Percentiles rank a stretch among this genome's conserved stretches.
These are phyloP conservation scores for Moricandia moricandioides DNA, from an alignment of 345 rosid species.

Conservation along the genomic window DNA sequence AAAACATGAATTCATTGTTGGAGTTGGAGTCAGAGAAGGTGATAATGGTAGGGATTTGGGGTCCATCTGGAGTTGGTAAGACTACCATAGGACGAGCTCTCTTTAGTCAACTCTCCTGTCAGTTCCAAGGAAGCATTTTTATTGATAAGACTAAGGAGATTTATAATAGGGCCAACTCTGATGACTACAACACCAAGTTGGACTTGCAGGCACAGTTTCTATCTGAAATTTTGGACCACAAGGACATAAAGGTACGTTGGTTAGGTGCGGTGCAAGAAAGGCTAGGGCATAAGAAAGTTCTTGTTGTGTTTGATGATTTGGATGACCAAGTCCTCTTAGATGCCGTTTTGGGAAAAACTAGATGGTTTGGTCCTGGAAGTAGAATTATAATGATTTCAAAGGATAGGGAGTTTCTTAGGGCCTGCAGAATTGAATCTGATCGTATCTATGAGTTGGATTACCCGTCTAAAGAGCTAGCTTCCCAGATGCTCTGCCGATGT, in stretches of 20 bases:
- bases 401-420: background rate
- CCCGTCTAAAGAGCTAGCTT: background rate
- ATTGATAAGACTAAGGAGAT: conserved; percentile 11
- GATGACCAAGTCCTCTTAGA: conserved; percentile 1
- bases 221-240: background rate
- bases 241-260: background rate
- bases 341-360: background rate
- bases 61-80: conserved; percentile 10
- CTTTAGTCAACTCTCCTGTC: background rate
- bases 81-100: conserved; percentile 7
- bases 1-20: background rate
- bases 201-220: background rate
- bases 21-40: background rate
- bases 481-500: background rate
- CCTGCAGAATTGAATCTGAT: background rate
- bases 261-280: background rate
- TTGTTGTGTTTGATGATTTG: conserved; percentile 4
- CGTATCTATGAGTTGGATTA: background rate
- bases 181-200: background rate
- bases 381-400: background rate
- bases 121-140: background rate
- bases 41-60: conserved; percentile 5
- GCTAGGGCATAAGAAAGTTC: background rate
- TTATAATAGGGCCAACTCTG: background rate
- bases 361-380: background rate